Evolutionary conservation across 176 grass and related monocot species (phyloP).

Genomic region (Saccharum officinarum): DNA sequence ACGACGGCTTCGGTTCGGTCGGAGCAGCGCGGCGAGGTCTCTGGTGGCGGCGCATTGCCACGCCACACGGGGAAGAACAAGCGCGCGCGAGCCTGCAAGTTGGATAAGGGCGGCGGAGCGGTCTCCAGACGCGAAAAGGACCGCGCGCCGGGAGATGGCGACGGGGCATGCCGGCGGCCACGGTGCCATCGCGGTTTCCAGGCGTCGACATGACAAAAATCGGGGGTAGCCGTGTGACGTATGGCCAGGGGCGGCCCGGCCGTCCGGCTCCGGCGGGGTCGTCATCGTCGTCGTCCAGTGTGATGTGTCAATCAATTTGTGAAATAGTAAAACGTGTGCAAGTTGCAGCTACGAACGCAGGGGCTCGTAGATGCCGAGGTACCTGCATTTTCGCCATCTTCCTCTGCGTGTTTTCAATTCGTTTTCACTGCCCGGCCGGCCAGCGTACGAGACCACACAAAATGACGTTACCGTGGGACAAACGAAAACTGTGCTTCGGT

Average conservation of each 20-base stretch:
- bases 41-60: too few relatives aligned
- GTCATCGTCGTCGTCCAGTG: neutral
- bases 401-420: neutral
- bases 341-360: neutral
- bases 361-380: neutral
- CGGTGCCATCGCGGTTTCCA: neutral
- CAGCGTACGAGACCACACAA: neutral
- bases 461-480: neutral
- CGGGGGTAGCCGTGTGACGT: neutral
- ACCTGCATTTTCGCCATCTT: neutral
- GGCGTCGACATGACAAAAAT: constrained; percentile 12
- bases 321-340: neutral
- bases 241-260: neutral
- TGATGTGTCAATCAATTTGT: neutral
- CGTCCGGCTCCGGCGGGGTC: neutral
- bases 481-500: too few relatives aligned
- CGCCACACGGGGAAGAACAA: too few relatives aligned
- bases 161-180: neutral
- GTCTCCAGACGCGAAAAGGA: too few relatives aligned
- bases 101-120: too few relatives aligned
- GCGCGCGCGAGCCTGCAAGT: too few relatives aligned
- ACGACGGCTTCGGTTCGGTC: neutral
- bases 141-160: neutral
- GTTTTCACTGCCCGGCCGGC: constrained; percentile 21
- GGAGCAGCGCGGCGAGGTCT: too few relatives aligned